Conservation (phyloP, 371 early-diverging fungal genomes). For the Chytridium lagenaria region DNA sequence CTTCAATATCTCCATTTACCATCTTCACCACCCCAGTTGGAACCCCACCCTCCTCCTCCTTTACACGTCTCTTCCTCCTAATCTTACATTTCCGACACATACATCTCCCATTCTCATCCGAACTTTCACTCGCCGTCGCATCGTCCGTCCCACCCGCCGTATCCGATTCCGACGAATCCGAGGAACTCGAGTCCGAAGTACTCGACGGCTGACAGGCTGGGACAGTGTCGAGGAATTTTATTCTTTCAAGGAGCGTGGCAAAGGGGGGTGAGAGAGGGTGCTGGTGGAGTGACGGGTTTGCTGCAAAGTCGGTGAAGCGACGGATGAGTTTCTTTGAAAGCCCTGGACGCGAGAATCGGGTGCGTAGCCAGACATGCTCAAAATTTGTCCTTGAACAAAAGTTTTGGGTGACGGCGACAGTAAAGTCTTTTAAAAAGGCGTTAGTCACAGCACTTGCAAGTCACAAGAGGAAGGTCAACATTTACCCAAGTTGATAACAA, state of each 20-base stretch:
- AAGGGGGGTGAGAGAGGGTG: slow-evolving; percentile 40
- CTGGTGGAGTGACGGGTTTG: neutral
- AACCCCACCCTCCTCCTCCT: neutral
- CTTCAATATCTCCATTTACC: neutral
- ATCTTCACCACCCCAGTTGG: neutral
- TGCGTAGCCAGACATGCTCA: slow-evolving; percentile 75
- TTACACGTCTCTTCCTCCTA: slow-evolving; percentile 5
- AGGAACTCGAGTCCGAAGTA: slow-evolving; percentile 42
- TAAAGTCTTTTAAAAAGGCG: slow-evolving; percentile 60
- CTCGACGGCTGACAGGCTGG: slow-evolving; percentile 46
- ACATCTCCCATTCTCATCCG: slow-evolving; percentile 35
- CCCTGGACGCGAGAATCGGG: slow-evolving; percentile 75
- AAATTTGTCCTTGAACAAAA: slow-evolving; percentile 75
- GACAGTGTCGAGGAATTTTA: slow-evolving; percentile 58
- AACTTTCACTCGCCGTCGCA: slow-evolving; percentile 36
- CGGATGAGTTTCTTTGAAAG: slow-evolving; percentile 65
- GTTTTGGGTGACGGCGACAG: slow-evolving; percentile 84
- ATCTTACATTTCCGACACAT: slow-evolving; percentile 37
- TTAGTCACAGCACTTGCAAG: neutral
- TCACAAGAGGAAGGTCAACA: neutral
- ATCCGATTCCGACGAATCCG: slow-evolving; percentile 49
- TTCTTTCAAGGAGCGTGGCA: slow-evolving; percentile 52
- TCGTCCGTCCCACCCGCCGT: slow-evolving; percentile 23
- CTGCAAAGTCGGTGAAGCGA: slow-evolving; percentile 44
- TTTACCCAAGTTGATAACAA: slow-evolving; percentile 80